Evolutionary conservation across 495 filamentous ascomycete genomes (phyloP).

Genomic region (Xanthoparmelia taractica): DNA sequence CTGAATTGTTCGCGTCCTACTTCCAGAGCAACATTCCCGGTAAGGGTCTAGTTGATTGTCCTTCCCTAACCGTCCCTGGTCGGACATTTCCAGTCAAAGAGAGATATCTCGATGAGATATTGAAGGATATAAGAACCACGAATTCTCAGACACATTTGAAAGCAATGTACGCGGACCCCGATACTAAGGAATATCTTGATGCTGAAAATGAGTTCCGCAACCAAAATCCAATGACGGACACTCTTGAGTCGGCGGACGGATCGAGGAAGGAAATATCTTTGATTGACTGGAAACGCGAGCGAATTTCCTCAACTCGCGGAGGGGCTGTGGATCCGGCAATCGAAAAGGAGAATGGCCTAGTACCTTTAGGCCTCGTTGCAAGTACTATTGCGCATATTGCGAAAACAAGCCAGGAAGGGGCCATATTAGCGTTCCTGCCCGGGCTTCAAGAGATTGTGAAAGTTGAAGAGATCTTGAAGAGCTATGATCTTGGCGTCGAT

Average conservation of each 20-base stretch:
- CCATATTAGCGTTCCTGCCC: constrained; percentile 52
- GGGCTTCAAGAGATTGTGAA: constrained; percentile 46
- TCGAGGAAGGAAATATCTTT: constrained; percentile 27
- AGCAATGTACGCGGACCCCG: constrained; percentile 29
- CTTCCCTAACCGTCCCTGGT: constrained; percentile 47
- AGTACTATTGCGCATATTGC: constrained; percentile 46
- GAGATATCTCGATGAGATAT: constrained; percentile 45
- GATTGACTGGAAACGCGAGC: constrained; percentile 44
- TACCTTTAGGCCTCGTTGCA: constrained; percentile 44
- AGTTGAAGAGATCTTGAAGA: constrained; percentile 32
- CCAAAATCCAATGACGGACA: constrained; percentile 17
- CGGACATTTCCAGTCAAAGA: constrained; percentile 49
- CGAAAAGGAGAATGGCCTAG: constrained; percentile 38
- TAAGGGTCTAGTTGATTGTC: constrained; percentile 35
- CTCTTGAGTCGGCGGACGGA: constrained; percentile 13
- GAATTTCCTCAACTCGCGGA: constrained; percentile 24
- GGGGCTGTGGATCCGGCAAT: constrained; percentile 27
- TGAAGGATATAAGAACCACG: constrained; percentile 30
- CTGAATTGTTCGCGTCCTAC: constrained; percentile 48
- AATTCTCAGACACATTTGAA: constrained; percentile 22
- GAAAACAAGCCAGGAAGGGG: constrained; percentile 41
- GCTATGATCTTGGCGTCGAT: constrained; percentile 33
- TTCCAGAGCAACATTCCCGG: constrained; percentile 34
- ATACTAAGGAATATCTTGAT: constrained; percentile 33
- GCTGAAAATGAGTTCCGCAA: constrained; percentile 29